phyloP scores from a whole-genome alignment of 2,329 filamentous ascomycete species.

The Canariomyces notabilis region DNA sequence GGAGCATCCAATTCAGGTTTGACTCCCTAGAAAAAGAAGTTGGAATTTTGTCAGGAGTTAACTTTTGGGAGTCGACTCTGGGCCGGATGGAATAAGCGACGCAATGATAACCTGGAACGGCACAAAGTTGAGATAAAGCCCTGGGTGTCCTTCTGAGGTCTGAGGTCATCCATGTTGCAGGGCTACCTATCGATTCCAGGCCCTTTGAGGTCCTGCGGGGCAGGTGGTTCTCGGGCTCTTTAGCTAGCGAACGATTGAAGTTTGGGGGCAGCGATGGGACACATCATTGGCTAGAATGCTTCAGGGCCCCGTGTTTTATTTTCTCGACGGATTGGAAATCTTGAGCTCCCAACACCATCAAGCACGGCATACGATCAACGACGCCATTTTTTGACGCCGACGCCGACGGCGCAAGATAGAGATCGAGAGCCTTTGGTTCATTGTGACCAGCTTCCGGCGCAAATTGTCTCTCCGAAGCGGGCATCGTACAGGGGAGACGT shows the following conservation, averaged over 20 bases:
- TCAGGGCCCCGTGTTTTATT: not conserved
- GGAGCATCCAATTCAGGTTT: slow-evolving; percentile 10
- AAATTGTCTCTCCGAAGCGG: slow-evolving; percentile 2
- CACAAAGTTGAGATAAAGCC: not conserved
- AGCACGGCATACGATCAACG: slow-evolving; percentile 4
- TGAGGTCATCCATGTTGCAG: slow-evolving; percentile 4
- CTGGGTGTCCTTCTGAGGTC: not conserved
- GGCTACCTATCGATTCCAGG: slow-evolving; percentile 3
- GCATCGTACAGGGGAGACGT: too few relatives aligned
- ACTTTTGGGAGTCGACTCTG: not conserved
- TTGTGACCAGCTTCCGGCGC: not conserved
- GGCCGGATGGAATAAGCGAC: slow-evolving; percentile 7
- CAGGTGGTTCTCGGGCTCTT: too few relatives aligned
- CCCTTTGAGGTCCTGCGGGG: too few relatives aligned
- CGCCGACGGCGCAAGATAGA: not conserved
- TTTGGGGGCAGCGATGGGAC: not conserved
- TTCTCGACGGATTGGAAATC: slow-evolving; percentile 2
- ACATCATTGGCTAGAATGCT: not conserved
- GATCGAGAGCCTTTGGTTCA: not conserved
- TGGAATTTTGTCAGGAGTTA: not conserved
- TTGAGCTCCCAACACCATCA: slow-evolving; percentile 2
- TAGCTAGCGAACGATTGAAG: too few relatives aligned
- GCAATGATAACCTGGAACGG: not conserved
- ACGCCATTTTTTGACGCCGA: not conserved
- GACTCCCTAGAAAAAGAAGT: not conserved